Base-by-base conservation (phyloP, 306 rosid species). In the Lotus japonicus region DNA sequence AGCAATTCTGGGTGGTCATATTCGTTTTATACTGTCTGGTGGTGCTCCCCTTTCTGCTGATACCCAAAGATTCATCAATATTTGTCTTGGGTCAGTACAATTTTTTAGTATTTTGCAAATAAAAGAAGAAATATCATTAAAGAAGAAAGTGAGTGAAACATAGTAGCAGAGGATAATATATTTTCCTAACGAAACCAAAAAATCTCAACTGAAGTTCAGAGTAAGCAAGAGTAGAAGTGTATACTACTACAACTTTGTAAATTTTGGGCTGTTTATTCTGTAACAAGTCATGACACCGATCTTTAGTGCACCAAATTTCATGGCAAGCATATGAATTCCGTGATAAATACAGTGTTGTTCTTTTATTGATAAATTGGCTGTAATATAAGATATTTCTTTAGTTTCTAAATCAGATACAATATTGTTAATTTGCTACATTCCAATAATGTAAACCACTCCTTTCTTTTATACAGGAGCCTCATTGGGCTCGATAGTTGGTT, bases 31-130 rank as follows among this genome's bases (percentile, higher is more conserved):
- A 72, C 84, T 90, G 28, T 95, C 92, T 72, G 99, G 99, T 38
- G 99, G 99, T 70, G 99, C 99, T 70, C 99, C 99, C 65, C 97
- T 94, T 53, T 88, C 99, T 55, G 75, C 72, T 54, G 95, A 88
- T 77, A 84, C 96, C 79, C 99, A 95, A 80, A 88, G 96, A 83
- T 95, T 95, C 85, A 95, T 95, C 90, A 95, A 90, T 78, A 90
- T 95, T 63, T 95, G 99, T 82, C 84, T 95, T 60, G 90, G 90
- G 97, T 95, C 54, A 66, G 95, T 82, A 50, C 19, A 43, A 16
- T 52, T 36, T 11, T 13, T 14, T 5, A 19, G 6, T 57, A 5
- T 15, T 35, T 52, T 9, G 4, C 62, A 68, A 68, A 51, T 52
- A 15, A 38, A 59, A 70, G 56, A 67, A 49, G 44, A 19, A 44